phyloP scores from a whole-genome alignment of 2,329 filamentous ascomycete species.

The Alternaria conjuncta region DNA sequence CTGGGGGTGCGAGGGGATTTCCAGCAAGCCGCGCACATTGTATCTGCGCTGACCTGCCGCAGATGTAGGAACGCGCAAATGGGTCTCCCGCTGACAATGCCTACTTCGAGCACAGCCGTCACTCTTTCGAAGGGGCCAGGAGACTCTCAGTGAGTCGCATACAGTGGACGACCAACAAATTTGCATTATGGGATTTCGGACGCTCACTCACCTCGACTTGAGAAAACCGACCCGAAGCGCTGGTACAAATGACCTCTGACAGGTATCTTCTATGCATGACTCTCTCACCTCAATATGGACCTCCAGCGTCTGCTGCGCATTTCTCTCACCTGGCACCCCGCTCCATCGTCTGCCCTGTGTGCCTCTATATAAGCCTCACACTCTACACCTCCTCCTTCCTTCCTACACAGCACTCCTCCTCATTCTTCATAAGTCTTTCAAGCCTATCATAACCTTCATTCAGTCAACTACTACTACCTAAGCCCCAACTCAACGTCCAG shows the following conservation, averaged over 20 bases:
- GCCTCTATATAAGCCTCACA: background rate
- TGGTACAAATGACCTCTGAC: background rate
- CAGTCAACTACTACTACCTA: background rate
- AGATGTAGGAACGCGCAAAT: no score
- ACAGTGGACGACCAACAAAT: background rate
- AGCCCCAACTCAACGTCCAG: background rate
- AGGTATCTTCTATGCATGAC: background rate
- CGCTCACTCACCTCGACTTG: background rate
- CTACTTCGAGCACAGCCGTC: no score
- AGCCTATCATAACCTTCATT: background rate
- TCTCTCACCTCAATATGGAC: background rate
- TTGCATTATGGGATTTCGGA: background rate
- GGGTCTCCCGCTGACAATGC: no score
- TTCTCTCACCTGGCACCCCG: background rate
- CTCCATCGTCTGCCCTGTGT: background rate
- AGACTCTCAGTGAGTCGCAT: background rate
- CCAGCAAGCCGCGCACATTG: background rate
- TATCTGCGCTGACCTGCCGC: no score
- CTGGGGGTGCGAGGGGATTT: background rate
- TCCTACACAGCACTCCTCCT: slow-evolving; percentile 1
- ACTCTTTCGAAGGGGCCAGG: background rate
- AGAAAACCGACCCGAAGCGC: background rate
- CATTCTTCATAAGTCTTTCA: background rate
- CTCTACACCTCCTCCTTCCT: background rate
- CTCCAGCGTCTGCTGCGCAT: background rate